Evolutionary conservation across 345 rosid species (phyloP).

Genomic region (Citrus medica): DNA sequence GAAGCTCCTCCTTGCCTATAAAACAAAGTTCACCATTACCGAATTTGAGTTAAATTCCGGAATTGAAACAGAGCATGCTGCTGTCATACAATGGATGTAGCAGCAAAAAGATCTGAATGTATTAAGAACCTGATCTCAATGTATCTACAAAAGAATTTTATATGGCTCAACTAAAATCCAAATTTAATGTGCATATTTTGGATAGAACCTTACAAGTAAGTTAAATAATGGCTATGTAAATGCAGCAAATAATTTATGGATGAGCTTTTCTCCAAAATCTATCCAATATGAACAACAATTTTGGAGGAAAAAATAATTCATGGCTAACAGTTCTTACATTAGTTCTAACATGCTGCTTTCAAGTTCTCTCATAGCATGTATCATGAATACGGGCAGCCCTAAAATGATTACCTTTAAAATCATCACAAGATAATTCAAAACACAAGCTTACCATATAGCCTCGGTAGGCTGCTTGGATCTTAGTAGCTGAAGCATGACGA

Average conservation of each 20-base stretch:
- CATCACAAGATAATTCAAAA: not conserved
- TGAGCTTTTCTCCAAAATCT: not conserved
- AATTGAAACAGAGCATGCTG: constrained; percentile 1
- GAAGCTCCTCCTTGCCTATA: constrained; percentile 88
- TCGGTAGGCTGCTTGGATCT: constrained; percentile 85
- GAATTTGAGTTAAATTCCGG: not conserved
- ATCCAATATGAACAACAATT: not conserved
- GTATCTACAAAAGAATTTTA: not conserved
- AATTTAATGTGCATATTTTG: not conserved
- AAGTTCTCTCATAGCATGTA: not conserved
- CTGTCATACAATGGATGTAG: not conserved
- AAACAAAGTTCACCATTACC: constrained; percentile 11
- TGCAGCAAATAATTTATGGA: not conserved
- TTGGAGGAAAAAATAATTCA: not conserved
- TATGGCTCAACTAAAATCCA: not conserved
- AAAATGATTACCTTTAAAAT: not conserved
- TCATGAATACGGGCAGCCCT: not conserved
- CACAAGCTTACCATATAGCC: constrained; percentile 73
- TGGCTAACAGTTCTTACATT: not conserved
- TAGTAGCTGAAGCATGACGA: constrained; percentile 66
- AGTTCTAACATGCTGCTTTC: not conserved
- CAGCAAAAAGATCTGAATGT: not conserved
- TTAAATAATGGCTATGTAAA: too few relatives aligned
- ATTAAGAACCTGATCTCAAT: not conserved
- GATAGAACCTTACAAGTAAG: not conserved